These are phyloP conservation scores for Globisporangium heterothallicum DNA, from an alignment of 352 stramenopile genomes.

Conservation along the genomic window DNA sequence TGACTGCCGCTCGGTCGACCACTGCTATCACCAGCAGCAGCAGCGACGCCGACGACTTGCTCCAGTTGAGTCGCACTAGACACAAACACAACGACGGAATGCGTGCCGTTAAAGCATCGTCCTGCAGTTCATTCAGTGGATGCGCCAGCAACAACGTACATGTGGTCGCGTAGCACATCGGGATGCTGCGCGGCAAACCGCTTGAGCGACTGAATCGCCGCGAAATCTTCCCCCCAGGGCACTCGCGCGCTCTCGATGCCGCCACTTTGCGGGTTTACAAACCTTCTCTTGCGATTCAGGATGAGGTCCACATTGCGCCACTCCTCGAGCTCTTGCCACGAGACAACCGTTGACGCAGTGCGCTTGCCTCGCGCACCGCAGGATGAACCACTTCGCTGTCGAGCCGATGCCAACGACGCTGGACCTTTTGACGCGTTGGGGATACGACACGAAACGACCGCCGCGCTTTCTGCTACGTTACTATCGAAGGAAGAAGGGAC, in stretches of 20 bases:
- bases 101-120: no score
- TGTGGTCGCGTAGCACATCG: conserved; percentile 45
- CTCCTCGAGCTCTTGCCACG: conserved; percentile 42
- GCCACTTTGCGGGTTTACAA: conserved; percentile 32
- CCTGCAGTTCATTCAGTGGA: no score
- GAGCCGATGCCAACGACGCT: background rate
- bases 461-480: no score
- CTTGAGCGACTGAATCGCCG: conserved; percentile 55
- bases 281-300: conserved; percentile 41
- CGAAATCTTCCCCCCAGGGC: conserved; percentile 58
- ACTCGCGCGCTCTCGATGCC: conserved; percentile 37
- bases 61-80: conserved; percentile 24
- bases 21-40: background rate
- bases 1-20: conserved; percentile 1
- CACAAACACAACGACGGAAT: no score
- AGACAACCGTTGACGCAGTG: conserved; percentile 4
- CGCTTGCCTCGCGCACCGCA: background rate
- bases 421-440: no score
- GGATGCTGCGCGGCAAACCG: conserved; percentile 49
- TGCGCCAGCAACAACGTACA: conserved; percentile 22
- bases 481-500: no score
- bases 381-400: background rate
- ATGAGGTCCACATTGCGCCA: conserved; percentile 58
- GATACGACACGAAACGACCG: no score
- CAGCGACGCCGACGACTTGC: conserved; percentile 16